A percentile compares a stretch with the other conserved stretches of the same genome.
Conservation (phyloP, 2,329 filamentous ascomycete species). For the Graphium sp. region DNA sequence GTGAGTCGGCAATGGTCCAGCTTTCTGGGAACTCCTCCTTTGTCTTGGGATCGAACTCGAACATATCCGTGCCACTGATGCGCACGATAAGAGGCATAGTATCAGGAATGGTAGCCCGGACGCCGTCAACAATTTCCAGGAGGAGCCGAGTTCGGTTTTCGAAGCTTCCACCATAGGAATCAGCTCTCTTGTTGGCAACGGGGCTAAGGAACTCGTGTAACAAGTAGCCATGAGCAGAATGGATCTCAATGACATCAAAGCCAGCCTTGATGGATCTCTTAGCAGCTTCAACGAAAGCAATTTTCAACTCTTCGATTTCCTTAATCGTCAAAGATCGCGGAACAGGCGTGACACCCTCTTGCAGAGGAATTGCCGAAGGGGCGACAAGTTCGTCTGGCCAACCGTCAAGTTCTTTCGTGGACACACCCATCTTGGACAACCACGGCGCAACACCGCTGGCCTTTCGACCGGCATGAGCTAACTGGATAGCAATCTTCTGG, state of each 20-base stretch:
- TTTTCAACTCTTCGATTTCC: slow-evolving; percentile 49
- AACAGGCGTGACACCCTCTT: slow-evolving; percentile 33
- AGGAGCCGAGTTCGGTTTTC: slow-evolving; percentile 56
- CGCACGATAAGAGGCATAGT: slow-evolving; percentile 57
- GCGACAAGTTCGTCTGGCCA: slow-evolving; percentile 35
- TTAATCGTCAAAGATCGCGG: slow-evolving; percentile 48
- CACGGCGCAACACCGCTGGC: slow-evolving; percentile 39
- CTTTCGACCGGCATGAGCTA: slow-evolving; percentile 59
- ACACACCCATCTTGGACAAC: slow-evolving; percentile 39
- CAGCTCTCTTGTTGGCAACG: slow-evolving; percentile 49
- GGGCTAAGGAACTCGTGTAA: slow-evolving; percentile 55
- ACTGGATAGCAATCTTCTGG: slow-evolving; percentile 55
- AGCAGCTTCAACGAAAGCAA: slow-evolving; percentile 35
- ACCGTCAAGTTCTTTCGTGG: slow-evolving; percentile 28
- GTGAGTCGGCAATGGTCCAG: slow-evolving; percentile 52
- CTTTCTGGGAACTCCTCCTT: slow-evolving; percentile 37
- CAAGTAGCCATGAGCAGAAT: slow-evolving; percentile 67
- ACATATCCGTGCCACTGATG: slow-evolving; percentile 61
- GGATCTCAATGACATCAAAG: slow-evolving; percentile 54
- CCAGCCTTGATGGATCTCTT: slow-evolving; percentile 45
- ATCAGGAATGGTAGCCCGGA: slow-evolving; percentile 44
- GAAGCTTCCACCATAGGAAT: slow-evolving; percentile 50
- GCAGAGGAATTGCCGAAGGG: slow-evolving; percentile 33
- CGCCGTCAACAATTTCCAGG: slow-evolving; percentile 48
- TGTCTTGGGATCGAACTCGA: slow-evolving; percentile 40